Conservation (phyloP, 768 basidiomycete genomes). For the Kwoniella botswanensis region DNA sequence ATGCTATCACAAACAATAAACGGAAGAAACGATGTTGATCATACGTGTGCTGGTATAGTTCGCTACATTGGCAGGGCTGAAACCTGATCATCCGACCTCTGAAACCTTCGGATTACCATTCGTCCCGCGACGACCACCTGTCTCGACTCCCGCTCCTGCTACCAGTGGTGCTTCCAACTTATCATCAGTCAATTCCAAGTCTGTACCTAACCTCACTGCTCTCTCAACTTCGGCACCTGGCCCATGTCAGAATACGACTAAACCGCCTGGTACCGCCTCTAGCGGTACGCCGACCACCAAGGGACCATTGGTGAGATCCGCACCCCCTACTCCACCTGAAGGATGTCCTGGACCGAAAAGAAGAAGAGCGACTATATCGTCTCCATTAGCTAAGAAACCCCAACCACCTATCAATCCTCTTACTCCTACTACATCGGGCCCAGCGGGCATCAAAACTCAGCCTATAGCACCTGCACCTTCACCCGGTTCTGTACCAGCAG, state of each 20-base stretch:
- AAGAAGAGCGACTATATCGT: constrained; percentile 40
- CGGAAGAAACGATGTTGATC: constrained; percentile 7
- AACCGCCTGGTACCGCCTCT: neutral
- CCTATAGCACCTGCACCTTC: constrained; percentile 8
- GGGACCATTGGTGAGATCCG: constrained; percentile 41
- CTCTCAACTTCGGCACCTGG: constrained; percentile 22
- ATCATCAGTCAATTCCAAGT: constrained; percentile 37
- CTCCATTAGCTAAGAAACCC: constrained; percentile 33
- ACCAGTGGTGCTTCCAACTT: neutral
- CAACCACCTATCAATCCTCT: constrained; percentile 2
- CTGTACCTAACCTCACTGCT: constrained; percentile 33
- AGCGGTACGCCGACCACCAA: constrained; percentile 16
- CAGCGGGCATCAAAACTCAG: neutral
- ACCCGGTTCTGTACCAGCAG: constrained; percentile 6
- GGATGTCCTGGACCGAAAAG: constrained; percentile 47
- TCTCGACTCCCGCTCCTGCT: neutral
- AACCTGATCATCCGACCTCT: constrained; percentile 28
- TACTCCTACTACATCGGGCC: neutral
- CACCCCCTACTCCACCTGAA: constrained; percentile 41
- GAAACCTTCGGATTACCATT: constrained; percentile 31
- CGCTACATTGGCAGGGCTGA: constrained; percentile 29
- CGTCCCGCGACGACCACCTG: constrained; percentile 10
- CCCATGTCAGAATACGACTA: neutral
- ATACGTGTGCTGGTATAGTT: constrained; percentile 14
- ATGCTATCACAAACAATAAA: neutral